These are phyloP conservation scores for Nicotiana attenuata DNA, from an alignment of 257 asterid species.

Conservation along the genomic window DNA sequence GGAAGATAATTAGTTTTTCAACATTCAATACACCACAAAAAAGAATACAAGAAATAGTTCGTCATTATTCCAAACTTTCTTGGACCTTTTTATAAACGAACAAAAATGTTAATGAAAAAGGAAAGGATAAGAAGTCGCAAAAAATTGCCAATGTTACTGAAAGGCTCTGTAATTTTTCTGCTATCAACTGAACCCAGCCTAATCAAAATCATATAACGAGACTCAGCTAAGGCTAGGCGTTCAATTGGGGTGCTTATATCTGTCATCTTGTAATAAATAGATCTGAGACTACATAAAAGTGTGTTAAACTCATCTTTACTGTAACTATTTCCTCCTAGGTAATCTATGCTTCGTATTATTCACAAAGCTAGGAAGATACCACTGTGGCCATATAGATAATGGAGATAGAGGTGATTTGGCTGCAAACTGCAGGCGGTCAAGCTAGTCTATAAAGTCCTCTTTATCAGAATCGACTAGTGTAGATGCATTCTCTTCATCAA, in stretches of 20 bases:
- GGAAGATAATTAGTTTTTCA: background rate
- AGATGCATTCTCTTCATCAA: constrained; percentile 16
- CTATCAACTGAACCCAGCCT: background rate
- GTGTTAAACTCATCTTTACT: background rate
- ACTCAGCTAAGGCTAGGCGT: background rate
- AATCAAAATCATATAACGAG: background rate
- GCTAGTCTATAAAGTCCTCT: background rate
- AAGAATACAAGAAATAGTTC: background rate
- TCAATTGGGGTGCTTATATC: background rate
- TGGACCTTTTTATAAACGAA: background rate
- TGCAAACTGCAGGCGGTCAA: background rate
- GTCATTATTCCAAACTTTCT: background rate
- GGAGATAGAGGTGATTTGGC: background rate
- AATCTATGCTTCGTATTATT: background rate
- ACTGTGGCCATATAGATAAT: background rate
- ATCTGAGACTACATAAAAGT: background rate
- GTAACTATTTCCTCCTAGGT: constrained; percentile 12
- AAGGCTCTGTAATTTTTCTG: background rate
- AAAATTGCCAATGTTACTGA: background rate
- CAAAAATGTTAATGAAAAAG: background rate
- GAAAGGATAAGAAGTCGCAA: background rate
- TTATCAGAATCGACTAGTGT: constrained; percentile 12
- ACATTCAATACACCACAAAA: background rate
- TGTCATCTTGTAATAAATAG: constrained; percentile 4
- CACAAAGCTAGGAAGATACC: constrained; percentile 8